Percentiles rank a stretch among this genome's conserved stretches.
These are phyloP conservation scores for Citrullus colocynthis DNA, from an alignment of 306 rosid species.

Conservation along the genomic window DNA sequence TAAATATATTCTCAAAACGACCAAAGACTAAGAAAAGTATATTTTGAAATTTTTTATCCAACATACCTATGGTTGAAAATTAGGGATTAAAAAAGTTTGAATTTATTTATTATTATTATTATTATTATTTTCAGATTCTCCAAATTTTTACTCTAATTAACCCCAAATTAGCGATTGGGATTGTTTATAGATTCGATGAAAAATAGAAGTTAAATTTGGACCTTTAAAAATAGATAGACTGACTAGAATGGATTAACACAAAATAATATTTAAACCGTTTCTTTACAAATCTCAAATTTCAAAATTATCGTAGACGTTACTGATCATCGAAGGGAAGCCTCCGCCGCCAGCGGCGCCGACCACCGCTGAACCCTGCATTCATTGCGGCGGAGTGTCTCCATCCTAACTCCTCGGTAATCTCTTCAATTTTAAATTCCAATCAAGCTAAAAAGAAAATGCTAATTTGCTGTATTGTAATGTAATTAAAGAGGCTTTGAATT, in stretches of 20 bases:
- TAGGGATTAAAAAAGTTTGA: too few relatives aligned
- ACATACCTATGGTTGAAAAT: too few relatives aligned
- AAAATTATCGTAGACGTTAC: neutral
- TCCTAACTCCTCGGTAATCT: neutral
- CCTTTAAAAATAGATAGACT: neutral
- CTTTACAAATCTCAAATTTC: neutral
- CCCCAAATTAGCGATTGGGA: neutral
- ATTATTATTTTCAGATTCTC: too few relatives aligned
- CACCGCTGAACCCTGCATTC: neutral
- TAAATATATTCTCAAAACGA: too few relatives aligned
- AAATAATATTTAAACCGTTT: too few relatives aligned
- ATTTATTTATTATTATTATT: too few relatives aligned
- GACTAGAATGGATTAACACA: neutral
- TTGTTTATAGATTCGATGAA: neutral
- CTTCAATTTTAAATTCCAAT: neutral
- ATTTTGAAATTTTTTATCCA: too few relatives aligned
- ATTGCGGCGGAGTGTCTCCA: neutral
- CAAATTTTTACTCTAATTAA: neutral
- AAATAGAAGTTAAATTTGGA: neutral
- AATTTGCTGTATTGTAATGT: neutral
- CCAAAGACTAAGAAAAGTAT: too few relatives aligned
- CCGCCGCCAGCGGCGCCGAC: constrained; percentile 2
- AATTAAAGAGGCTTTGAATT: neutral
- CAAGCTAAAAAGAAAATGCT: neutral
- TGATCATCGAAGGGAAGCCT: neutral